A percentile compares a stretch with the other conserved stretches of the same genome.
Conservation (phyloP, 129 eudicot species). For the Mikania micrantha region DNA sequence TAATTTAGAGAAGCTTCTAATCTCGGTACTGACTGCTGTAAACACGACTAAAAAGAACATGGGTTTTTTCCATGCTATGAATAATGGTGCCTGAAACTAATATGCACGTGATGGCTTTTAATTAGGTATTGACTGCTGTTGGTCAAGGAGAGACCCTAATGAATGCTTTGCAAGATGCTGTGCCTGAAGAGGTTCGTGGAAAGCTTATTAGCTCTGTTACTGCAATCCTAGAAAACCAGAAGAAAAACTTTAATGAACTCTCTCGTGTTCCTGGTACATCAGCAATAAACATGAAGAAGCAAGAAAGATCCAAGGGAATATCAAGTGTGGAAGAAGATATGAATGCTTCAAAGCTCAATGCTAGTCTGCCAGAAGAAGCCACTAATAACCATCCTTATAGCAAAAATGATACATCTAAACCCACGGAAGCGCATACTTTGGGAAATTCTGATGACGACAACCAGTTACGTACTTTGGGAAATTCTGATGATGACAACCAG, state of each 20-base stretch:
- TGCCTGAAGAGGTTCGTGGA: slow-evolving; percentile 93
- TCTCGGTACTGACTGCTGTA: no score
- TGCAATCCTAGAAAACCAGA: slow-evolving; percentile 51
- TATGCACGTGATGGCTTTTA: slow-evolving; percentile 2
- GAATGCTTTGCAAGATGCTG: slow-evolving; percentile 89
- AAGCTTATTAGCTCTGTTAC: slow-evolving; percentile 68
- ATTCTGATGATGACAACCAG: slow-evolving; percentile 18
- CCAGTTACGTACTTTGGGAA: slow-evolving; percentile 29
- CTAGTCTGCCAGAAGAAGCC: slow-evolving; percentile 31
- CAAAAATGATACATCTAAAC: slow-evolving; percentile 27
- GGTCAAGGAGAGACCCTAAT: slow-evolving; percentile 81
- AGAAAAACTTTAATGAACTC: slow-evolving; percentile 45
- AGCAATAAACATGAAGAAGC: slow-evolving; percentile 32
- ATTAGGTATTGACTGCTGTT: slow-evolving; percentile 75
- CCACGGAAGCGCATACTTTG: slow-evolving; percentile 23
- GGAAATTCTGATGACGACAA: slow-evolving; percentile 20
- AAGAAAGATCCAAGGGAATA: neutral
- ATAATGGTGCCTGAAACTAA: neutral
- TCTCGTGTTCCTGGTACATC: slow-evolving; percentile 34
- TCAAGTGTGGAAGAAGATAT: slow-evolving; percentile 21
- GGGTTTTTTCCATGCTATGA: neutral
- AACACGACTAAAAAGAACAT: no score
- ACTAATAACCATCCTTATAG: slow-evolving; percentile 13
- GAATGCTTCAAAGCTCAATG: slow-evolving; percentile 31
- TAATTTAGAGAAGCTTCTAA: slow-evolving; percentile 22